A percentile compares a stretch with the other conserved stretches of the same genome.
Conservation (phyloP, 2,329 filamentous ascomycete genomes). For the Colletotrichum sansevieriae region DNA sequence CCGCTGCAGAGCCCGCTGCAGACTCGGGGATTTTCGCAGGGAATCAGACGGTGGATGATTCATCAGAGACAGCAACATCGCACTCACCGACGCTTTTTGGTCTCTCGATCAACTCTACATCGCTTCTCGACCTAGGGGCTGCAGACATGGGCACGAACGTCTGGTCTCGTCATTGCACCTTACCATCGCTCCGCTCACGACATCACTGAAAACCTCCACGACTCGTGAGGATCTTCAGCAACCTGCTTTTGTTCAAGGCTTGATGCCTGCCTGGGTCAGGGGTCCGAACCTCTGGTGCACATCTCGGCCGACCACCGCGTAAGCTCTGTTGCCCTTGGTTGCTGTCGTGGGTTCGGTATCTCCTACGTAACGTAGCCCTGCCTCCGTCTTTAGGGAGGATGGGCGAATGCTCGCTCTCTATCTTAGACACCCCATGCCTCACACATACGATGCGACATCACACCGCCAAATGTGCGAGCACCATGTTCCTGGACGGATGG, state of each 20-base stretch:
- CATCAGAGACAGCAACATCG: constrained; percentile 21
- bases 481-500: constrained; percentile 17
- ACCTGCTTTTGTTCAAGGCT: constrained; percentile 13
- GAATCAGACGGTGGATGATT: constrained; percentile 26
- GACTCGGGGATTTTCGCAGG: constrained; percentile 40
- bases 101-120: background rate
- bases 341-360: constrained; percentile 9
- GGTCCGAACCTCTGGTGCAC: constrained; percentile 13
- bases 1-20: constrained; percentile 40
- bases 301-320: constrained; percentile 29
- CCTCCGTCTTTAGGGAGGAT: constrained; percentile 12
- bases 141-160: background rate
- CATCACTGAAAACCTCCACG: constrained; percentile 4
- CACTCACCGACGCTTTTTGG: background rate
- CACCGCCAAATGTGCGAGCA: constrained; percentile 29
- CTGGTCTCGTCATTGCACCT: constrained; percentile 16
- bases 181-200: background rate
- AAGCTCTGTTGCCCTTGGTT: background rate
- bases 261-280: constrained; percentile 20
- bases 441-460: constrained; percentile 22
- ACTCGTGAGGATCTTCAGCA: constrained; percentile 28
- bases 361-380: constrained; percentile 2
- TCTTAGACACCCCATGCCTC: constrained; percentile 18
- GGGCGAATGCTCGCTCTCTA: constrained; percentile 4
- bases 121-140: background rate